These are phyloP conservation scores for Phymatotrichopsis omnivora DNA, from an alignment of 2,329 filamentous ascomycete species.

Conservation along the genomic window DNA sequence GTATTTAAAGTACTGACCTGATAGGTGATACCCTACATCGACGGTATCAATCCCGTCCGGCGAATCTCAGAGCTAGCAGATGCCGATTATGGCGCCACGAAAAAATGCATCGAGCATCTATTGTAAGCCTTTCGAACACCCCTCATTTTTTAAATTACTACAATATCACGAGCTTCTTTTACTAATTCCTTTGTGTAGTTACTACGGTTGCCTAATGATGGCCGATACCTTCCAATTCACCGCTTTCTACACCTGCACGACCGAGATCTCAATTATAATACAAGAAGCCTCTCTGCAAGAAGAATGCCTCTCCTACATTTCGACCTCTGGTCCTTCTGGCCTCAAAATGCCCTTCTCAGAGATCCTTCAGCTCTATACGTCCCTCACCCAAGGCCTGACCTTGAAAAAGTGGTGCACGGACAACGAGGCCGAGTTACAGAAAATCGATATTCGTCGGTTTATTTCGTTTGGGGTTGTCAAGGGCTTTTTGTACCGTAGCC, in stretches of 20 bases:
- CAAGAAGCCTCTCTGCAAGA: slow-evolving; percentile 67
- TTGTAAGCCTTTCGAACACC: slow-evolving; percentile 42
- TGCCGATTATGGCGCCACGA: slow-evolving; percentile 74
- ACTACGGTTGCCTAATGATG: slow-evolving; percentile 82
- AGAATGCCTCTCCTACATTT: slow-evolving; percentile 80
- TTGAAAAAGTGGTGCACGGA: slow-evolving; percentile 77
- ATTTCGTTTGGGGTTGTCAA: slow-evolving; percentile 96
- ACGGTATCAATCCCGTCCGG: slow-evolving; percentile 81
- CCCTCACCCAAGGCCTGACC: slow-evolving; percentile 72
- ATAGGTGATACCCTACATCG: slow-evolving; percentile 73
- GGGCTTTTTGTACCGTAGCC: slow-evolving; percentile 81
- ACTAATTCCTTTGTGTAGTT: no score
- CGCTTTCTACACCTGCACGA: slow-evolving; percentile 76
- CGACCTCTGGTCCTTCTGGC: slow-evolving; percentile 34
- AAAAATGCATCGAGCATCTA: slow-evolving; percentile 76
- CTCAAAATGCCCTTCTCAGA: slow-evolving; percentile 32
- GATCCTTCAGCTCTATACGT: slow-evolving; percentile 74
- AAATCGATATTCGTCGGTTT: slow-evolving; percentile 79
- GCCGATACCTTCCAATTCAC: slow-evolving; percentile 93
- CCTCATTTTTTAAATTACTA: no score
- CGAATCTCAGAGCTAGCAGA: slow-evolving; percentile 78
- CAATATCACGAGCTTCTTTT: no score
- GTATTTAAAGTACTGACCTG: not conserved
- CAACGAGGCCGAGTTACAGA: slow-evolving; percentile 59
- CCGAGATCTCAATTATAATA: slow-evolving; percentile 69